Base-by-base conservation (phyloP, 495 filamentous ascomycete genomes). In the Penicillium turbatum region DNA sequence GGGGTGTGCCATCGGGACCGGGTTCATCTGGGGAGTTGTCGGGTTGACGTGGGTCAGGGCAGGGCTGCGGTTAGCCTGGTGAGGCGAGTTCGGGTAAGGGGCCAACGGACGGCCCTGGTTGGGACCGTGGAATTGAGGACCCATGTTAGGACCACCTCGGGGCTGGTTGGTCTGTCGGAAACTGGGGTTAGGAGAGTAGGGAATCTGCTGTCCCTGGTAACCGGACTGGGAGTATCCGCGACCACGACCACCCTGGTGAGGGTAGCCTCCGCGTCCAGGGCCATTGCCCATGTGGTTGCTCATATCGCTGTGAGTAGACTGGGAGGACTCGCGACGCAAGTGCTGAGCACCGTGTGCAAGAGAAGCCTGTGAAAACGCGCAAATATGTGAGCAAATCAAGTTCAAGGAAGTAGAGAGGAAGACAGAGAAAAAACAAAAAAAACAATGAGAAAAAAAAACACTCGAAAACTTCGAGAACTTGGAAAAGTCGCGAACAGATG, bases 311-410 rank as follows among this genome's bases (percentile, higher is more conserved):
- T 90, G 87, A 41, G 83, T 78, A 11, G 87, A 90, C 67, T 89
- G 86, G 5, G 88, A 86, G 15, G 90, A 95, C 62, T 91, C 86
- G 59, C 88, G 84, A 44, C 91, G 85, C 47, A 87, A 75, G 65
- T 96, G 91, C 61, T 88, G 87, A 32, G 78, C 65, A 26, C 80
- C 82, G 55, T 87, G 76, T 42, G 82, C 80, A 38, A 79, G 73
- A 50, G 79, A 75, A 37, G 78, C 77, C 63, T 89, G 85, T 45
- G 73, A 68, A 48, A 82, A 79, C 47, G 79, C 71, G 78, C 74
- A 79, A 72, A 68, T 83, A 73, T 68, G 72, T 71, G 63, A 84
- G 63, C 38, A 54, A 40, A 54, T 46, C 19, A 26, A 37, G 21
- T 27, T 16, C 45, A 16, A 2, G 4, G 21, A 24, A 4, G 21